A percentile compares a stretch with the other conserved stretches of the same genome.
These are phyloP conservation scores for Yamadazyma ubonensis DNA, from an alignment of 805 yeast species.

Conservation along the genomic window DNA sequence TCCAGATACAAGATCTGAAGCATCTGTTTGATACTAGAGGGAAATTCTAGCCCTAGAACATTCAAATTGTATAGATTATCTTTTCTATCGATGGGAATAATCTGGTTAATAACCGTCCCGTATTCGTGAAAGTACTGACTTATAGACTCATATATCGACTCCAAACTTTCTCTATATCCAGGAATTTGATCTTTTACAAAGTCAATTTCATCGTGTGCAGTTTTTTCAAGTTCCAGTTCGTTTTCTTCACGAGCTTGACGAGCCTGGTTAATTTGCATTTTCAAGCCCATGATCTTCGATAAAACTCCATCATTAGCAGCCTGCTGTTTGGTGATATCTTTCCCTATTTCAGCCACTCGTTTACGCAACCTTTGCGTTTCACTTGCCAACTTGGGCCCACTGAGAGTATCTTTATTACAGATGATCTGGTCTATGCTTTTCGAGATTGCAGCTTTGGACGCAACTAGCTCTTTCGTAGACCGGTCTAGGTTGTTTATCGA, in stretches of 20 bases:
- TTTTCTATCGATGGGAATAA: conserved; percentile 27
- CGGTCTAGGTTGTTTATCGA: conserved; percentile 23
- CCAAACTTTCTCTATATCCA: conserved; percentile 24
- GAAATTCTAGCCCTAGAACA: conserved; percentile 37
- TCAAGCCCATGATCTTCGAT: conserved; percentile 23
- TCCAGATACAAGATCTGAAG: conserved; percentile 28
- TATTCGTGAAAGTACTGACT: conserved; percentile 20
- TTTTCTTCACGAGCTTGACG: conserved; percentile 17
- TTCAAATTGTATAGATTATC: conserved; percentile 23
- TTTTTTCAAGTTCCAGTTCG: conserved; percentile 7
- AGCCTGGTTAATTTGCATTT: conserved; percentile 22
- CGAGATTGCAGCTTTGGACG: conserved; percentile 23
- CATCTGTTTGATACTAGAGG: conserved; percentile 29
- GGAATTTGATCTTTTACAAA: conserved; percentile 25
- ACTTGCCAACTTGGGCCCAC: conserved; percentile 4
- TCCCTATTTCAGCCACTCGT: conserved; percentile 13
- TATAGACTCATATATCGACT: conserved; percentile 17
- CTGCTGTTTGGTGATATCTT: conserved; percentile 20
- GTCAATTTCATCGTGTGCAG: conserved; percentile 24
- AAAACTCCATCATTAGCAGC: conserved; percentile 23
- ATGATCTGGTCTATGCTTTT: conserved; percentile 4
- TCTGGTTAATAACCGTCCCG: conserved; percentile 21
- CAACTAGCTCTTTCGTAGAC: conserved; percentile 29
- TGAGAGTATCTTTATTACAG: conserved; percentile 3
- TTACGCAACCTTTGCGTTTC: conserved; percentile 8